Evolutionary conservation across 83 land plant genomes (phyloP).

Genomic region (Picea engelmannii): DNA sequence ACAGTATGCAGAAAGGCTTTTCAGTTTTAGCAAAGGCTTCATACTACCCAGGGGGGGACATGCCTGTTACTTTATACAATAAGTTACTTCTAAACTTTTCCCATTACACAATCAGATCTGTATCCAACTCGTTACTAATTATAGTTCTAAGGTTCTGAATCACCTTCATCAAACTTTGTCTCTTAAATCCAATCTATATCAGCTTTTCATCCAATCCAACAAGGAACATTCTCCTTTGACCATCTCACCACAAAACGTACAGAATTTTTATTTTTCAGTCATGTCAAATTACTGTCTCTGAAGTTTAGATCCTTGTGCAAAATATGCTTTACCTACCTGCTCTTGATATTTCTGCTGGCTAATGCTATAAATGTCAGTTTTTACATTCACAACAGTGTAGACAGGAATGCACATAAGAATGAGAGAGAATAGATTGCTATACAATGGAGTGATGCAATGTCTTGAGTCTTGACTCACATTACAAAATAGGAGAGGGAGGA

Average conservation of each 20-base stretch:
- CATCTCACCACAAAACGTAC: background rate
- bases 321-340: background rate
- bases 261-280: background rate
- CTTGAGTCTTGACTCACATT: too few species aligned
- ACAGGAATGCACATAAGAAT: too few species aligned
- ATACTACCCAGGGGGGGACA: background rate
- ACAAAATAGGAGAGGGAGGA: too few species aligned
- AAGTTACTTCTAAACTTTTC: background rate
- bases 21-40: background rate
- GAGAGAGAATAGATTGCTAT: too few species aligned
- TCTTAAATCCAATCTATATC: background rate
- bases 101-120: background rate
- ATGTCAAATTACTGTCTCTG: background rate
- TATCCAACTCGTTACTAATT: background rate
- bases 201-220: background rate
- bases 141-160: background rate
- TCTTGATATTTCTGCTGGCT: too few species aligned
- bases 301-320: background rate
- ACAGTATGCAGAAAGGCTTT: background rate
- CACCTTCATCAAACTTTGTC: background rate
- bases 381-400: too few species aligned
- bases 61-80: background rate
- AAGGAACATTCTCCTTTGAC: background rate
- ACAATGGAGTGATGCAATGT: too few species aligned
- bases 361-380: too few species aligned